Base-by-base conservation (phyloP, 805 yeast genomes). In the Ogataea pignaliae region DNA sequence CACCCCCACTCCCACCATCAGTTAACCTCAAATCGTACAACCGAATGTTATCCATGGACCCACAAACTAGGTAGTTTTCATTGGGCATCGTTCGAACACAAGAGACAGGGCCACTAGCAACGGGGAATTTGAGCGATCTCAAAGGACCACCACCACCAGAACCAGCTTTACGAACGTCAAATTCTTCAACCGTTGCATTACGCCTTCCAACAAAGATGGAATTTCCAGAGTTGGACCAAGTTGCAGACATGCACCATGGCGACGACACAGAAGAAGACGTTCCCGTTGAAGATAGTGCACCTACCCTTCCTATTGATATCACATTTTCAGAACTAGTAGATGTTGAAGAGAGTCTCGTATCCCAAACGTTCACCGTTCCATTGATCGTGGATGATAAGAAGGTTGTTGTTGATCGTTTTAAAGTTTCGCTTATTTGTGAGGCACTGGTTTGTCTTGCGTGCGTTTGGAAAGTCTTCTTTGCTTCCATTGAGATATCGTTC, bases 161-260 rank as follows among this genome's bases (percentile, higher is more conserved):
- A n/a, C 47, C 58, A 1, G 83, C 80, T 76, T 78, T 80, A 46
- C 81, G 73, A 10, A 86, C 47, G 33, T 83, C 82, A 42, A 77
- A 76, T 56, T 83, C 88, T 53, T 91, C 97, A 5, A 91, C 88
- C 1, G 83, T 72, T 37, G 93, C 84, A 60, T 91, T 93, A 63
- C 99, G 76, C 50, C 99, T 75, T 0, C 98, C 99, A 3, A 82
- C 88, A 57, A 73, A 91, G 5, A 89, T 72, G 35, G 68, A 72
- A 44, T 86, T 82, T 10, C 99, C 99, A 55, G 84, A 83, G 41
- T 71, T 70, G 9, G 96, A 83, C 97, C 98, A 91, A 44, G 86
- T 79, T 0, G 96, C 79, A 8, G 88, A 77, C 75, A 85, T 81
- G 63, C 96, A 85, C 98, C 98, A 93, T 0, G 98, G 98, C 0